Evolutionary conservation across 2,329 filamentous ascomycete genomes (phyloP), one percentile per base, ranked within the genome.

Genomic region (Pseudocercospora pini-densiflorae): DNA sequence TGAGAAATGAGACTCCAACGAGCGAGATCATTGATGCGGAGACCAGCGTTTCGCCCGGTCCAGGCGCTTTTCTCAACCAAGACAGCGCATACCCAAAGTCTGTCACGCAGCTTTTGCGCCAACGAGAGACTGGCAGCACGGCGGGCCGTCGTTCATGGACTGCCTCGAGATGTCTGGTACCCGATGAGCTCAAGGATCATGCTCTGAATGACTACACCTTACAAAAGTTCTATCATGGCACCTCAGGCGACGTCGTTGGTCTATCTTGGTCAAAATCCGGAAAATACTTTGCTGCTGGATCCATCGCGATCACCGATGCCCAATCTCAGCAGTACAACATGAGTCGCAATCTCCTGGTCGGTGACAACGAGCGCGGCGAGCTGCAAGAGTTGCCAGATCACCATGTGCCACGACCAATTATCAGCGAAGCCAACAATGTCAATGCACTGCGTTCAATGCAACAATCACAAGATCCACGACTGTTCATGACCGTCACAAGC

Each of bases 291-390:
- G 86, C 84, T 29, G 86, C 84, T 9, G 87, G 87, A 1, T 84
- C 86, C 4, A 83, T 86, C 5, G 84, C 86, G 31, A 82, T 87
- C 5, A 82, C 82, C 3, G 87, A 89, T 69, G 74, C 79, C 2
- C 77, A 82, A 54, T 86, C 83, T n/a, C 86, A 87, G 82, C 83
- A 87, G 47, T 89, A 89, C 72, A 89, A 89, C 65, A 78, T 84
- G 45, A 79, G 81, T 0, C 85, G 87, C 65, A 89, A 89, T 69
- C 77, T 89, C 0, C 72, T 89, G 1, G 74, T 86, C 40, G 87
- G 87, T 1, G 78, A 86, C 66, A 68, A 82, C 2, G 68, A 73
- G 1, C 70, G 71, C 1, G 81, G 80, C 21, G 72, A 71, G 1
- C 72, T 89, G 7, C 77, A 80, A 61, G 87, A 89, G 68, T 73